Percentiles rank a stretch among this genome's conserved stretches.
phyloP scores from a whole-genome alignment of 23 red algal genomes.

The Gracilariopsis chorda region DNA sequence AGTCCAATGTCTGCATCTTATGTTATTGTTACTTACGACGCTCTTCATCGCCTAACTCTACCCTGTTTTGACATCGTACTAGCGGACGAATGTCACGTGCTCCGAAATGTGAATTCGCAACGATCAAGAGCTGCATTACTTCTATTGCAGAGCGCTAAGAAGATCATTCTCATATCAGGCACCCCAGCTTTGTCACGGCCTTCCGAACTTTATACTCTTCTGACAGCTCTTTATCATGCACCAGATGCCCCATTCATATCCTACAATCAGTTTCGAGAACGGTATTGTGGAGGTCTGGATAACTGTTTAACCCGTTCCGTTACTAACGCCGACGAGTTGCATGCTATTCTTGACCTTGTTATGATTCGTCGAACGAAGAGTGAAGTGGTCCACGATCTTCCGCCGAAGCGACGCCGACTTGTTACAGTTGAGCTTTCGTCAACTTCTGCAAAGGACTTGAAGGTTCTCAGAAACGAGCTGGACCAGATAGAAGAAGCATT shows the following conservation, averaged over 20 bases:
- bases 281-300: not conserved
- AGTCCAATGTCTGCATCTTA: not conserved
- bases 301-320: not conserved
- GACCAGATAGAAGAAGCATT: not conserved
- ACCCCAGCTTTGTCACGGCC: constrained; percentile 40
- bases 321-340: not conserved
- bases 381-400: constrained; percentile 24
- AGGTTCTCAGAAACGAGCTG: constrained; percentile 6
- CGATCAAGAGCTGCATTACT: not conserved
- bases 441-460: not conserved
- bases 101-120: constrained; percentile 4
- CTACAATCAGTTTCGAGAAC: not conserved
- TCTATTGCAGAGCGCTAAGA: not conserved
- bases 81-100: constrained; percentile 28
- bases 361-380: constrained; percentile 59
- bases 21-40: constrained; percentile 10
- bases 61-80: not conserved
- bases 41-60: not conserved
- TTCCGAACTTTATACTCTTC: constrained; percentile 9
- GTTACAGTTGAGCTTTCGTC: not conserved
- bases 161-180: constrained; percentile 29
- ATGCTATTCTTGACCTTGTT: constrained; percentile 28
- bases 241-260: not conserved
- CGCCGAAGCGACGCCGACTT: constrained; percentile 11
- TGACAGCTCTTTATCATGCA: not conserved